Evolutionary conservation across 257 asterid genomes (phyloP).

Genomic region (Nicotiana benthamiana): DNA sequence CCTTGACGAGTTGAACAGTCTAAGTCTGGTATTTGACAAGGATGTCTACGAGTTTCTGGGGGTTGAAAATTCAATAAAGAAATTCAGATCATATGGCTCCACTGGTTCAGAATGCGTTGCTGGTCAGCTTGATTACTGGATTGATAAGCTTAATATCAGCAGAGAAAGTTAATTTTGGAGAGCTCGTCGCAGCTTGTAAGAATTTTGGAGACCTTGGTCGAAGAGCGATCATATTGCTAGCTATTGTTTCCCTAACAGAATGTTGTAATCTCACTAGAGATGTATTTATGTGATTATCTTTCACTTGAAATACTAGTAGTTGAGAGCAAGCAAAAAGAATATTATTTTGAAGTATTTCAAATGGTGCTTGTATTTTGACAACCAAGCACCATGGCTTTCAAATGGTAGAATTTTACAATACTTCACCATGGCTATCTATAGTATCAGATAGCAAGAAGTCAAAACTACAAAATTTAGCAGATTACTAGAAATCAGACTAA

Average conservation of each 20-base stretch:
- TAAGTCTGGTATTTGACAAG: slow-evolving; percentile 52
- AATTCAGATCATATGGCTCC: slow-evolving; percentile 91
- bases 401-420: too few species aligned
- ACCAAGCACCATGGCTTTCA: too few species aligned
- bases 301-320: background rate
- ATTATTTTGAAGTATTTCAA: background rate
- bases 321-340: background rate
- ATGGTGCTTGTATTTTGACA: background rate
- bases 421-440: too few species aligned
- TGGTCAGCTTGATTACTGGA: slow-evolving; percentile 75
- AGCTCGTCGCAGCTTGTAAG: background rate
- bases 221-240: slow-evolving; percentile 2
- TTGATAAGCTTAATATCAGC: slow-evolving; percentile 35
- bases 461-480: background rate
- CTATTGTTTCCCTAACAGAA: background rate
- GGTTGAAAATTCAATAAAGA: slow-evolving; percentile 73
- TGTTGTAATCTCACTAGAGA: background rate
- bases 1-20: slow-evolving; percentile 51
- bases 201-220: background rate
- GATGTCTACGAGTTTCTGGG: slow-evolving; percentile 83
- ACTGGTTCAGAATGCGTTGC: slow-evolving; percentile 91
- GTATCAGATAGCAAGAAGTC: background rate
- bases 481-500: too few species aligned
- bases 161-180: slow-evolving; percentile 4
- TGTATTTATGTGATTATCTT: background rate